Conservation (phyloP, 106 monocot species). For the Dactylorhiza incarnata region DNA sequence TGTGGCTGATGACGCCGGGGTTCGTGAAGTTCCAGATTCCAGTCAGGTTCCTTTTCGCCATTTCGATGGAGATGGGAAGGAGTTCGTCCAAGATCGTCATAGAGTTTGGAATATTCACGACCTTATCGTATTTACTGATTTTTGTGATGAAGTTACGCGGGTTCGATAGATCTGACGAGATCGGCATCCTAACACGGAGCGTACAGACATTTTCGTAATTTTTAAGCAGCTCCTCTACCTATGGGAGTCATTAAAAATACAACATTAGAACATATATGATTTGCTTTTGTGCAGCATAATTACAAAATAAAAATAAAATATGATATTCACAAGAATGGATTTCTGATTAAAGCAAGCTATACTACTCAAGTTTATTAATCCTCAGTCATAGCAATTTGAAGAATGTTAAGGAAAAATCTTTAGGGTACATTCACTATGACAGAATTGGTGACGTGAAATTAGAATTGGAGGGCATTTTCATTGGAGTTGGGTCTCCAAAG, state of each 20-base stretch:
- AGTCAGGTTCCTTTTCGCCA: conserved; percentile 63
- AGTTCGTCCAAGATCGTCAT: conserved; percentile 65
- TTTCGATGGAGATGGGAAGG: conserved; percentile 53
- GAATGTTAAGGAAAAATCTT: too few relatives aligned
- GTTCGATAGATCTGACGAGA: conserved; percentile 54
- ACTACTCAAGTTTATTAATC: too few relatives aligned
- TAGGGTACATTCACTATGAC: too few relatives aligned
- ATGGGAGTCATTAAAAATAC: conserved; percentile 5
- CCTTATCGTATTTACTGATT: conserved; percentile 50
- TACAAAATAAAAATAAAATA: neutral
- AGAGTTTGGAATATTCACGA: conserved; percentile 55
- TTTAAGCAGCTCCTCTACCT: conserved; percentile 58
- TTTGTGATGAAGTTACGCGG: conserved; percentile 61
- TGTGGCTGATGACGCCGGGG: conserved; percentile 54
- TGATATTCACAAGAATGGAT: too few relatives aligned
- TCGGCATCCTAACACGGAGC: conserved; percentile 60
- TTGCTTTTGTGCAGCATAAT: neutral
- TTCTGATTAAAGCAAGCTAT: too few relatives aligned
- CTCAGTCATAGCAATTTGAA: too few relatives aligned
- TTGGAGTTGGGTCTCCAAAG: too few relatives aligned
- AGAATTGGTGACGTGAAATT: too few relatives aligned
- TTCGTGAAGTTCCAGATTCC: conserved; percentile 72
- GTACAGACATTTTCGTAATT: conserved; percentile 62
- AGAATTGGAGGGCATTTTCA: too few relatives aligned
- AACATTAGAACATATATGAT: conserved; percentile 3